Conservation (phyloP, 2,329 filamentous ascomycete genomes). For the Alternaria dauci region DNA sequence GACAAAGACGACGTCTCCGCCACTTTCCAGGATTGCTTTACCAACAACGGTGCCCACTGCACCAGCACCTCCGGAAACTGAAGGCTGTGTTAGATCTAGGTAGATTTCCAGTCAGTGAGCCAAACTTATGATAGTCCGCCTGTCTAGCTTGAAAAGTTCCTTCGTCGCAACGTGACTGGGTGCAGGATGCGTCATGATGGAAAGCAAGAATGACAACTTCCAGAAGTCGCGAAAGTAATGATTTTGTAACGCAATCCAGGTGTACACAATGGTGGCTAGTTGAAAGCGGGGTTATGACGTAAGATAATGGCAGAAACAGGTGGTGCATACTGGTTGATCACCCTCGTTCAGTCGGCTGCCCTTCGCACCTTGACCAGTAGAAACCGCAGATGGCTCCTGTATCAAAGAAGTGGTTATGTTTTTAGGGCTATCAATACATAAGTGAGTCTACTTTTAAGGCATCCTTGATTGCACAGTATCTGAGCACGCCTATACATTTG, state of each 20-base stretch:
- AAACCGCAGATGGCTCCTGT: not conserved
- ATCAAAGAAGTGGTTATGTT: not conserved
- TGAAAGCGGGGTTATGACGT: constrained; percentile 2
- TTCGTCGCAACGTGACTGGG: constrained; percentile 27
- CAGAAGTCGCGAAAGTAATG: not conserved
- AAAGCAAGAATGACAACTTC: not conserved
- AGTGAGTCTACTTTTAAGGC: not conserved
- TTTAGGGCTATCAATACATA: not conserved
- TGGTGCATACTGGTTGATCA: not conserved
- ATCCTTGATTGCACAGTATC: constrained; percentile 19
- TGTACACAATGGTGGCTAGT: not conserved
- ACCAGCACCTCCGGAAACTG: constrained; percentile 42
- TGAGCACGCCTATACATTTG: constrained; percentile 15
- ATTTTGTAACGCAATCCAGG: not conserved
- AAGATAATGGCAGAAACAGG: not conserved
- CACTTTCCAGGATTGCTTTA: constrained; percentile 36
- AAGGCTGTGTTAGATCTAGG: not conserved
- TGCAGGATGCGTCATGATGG: constrained; percentile 27
- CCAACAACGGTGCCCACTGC: constrained; percentile 36
- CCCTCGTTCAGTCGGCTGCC: not conserved
- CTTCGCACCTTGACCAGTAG: not conserved
- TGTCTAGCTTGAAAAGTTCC: constrained; percentile 35
- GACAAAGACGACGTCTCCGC: constrained; percentile 37
- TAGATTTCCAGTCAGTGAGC: not conserved
- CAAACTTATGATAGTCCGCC: constrained; percentile 33